A percentile compares a stretch with the other conserved stretches of the same genome.
These are phyloP conservation scores for Kwoniella botswanensis DNA, from an alignment of 768 basidiomycete genomes.

Conservation along the genomic window DNA sequence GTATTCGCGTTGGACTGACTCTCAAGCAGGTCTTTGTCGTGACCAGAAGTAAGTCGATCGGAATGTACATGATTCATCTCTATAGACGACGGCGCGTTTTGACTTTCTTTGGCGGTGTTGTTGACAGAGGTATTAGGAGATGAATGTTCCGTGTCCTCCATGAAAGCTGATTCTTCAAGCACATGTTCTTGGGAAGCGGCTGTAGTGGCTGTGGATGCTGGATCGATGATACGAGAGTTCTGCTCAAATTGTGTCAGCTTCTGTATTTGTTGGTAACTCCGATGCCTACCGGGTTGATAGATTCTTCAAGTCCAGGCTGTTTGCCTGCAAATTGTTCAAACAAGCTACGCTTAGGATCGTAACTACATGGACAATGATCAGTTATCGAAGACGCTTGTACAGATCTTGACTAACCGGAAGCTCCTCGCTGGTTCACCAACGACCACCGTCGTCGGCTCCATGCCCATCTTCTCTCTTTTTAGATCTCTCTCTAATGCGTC, in stretches of 20 bases:
- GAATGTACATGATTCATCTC: not conserved
- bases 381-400: not conserved
- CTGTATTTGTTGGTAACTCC: too few species aligned
- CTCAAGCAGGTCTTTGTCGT: conserved; percentile 3
- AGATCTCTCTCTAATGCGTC: conserved; percentile 95
- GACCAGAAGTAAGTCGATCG: not conserved
- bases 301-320: conserved; percentile 37
- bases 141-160: not conserved
- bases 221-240: not conserved
- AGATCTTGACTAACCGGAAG: conserved; percentile 63
- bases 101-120: not conserved
- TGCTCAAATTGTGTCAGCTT: not conserved
- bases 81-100: not conserved
- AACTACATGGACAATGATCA: conserved; percentile 55
- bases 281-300: conserved; percentile 9
- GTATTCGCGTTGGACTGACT: conserved; percentile 2
- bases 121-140: not conserved
- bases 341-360: conserved; percentile 80
- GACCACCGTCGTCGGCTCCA: conserved; percentile 78
- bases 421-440: conserved; percentile 82
- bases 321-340: conserved; percentile 80
- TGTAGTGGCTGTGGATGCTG: not conserved
- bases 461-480: conserved; percentile 90
- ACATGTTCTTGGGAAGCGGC: not conserved
- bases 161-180: not conserved